A percentile compares a stretch with the other conserved stretches of the same genome.
Conservation (phyloP, 768 basidiomycete species). For the Mycena crocata region DNA sequence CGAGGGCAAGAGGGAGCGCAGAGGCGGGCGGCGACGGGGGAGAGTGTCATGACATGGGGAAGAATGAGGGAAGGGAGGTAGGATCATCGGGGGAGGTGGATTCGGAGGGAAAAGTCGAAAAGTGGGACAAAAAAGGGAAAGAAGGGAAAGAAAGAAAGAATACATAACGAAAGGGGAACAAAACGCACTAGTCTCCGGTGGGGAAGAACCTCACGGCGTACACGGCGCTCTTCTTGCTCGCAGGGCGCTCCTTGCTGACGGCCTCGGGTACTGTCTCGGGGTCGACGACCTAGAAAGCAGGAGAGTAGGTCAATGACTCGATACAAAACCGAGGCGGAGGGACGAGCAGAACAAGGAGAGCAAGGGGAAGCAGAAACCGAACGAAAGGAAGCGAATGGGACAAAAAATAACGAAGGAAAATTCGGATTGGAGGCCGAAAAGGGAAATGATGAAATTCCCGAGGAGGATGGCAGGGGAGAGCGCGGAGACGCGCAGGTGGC, state of each 20-base stretch:
- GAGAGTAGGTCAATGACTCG: conserved; percentile 9
- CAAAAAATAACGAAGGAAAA: not conserved
- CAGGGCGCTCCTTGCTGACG: conserved; percentile 80
- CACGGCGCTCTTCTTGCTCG: conserved; percentile 74
- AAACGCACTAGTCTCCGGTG: conserved; percentile 89
- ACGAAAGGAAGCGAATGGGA: not conserved
- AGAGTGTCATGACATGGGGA: not conserved
- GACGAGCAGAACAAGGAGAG: not conserved
- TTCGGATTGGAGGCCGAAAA: not conserved
- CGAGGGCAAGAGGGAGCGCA: not conserved
- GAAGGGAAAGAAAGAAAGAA: not conserved
- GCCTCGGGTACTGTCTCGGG: conserved; percentile 68
- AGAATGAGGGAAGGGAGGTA: not conserved
- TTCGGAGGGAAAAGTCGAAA: no score
- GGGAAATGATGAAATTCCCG: not conserved
- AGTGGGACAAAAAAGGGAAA: not conserved
- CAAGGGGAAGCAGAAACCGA: not conserved
- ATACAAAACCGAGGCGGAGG: not conserved
- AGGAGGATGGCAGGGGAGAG: no score
- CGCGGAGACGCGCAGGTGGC: no score
- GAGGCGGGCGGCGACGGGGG: not conserved
- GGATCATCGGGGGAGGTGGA: not conserved
- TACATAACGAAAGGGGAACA: not conserved
- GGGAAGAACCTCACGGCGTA: conserved; percentile 89
- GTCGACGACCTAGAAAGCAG: conserved; percentile 83